Base-by-base conservation (phyloP, 208 protist genomes). In the Crithidia brevicula region DNA sequence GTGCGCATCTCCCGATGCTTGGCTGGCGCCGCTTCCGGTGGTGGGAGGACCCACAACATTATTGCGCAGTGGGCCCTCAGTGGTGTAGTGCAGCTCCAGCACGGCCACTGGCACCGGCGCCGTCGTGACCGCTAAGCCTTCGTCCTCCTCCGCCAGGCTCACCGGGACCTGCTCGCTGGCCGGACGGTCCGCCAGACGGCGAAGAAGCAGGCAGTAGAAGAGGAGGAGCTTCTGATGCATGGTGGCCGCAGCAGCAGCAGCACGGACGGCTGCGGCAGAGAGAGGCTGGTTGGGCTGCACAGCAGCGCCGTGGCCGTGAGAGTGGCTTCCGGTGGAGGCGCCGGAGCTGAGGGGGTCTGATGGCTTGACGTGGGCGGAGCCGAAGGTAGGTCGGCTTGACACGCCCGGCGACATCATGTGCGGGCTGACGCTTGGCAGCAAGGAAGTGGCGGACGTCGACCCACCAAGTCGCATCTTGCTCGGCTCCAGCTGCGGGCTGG, bases 131-230 rank as follows among this genome's bases (percentile, higher is more conserved):
- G 23, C 57, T 18, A 42, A 2, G 34, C 46, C 52, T 22, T 45
- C 62, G 33, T 67, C 23, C 27, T 42, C 40, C 18, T 67, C 71
- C 30, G 22, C n/a, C 3, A 45, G 1, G 34, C 38, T 42, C 36
- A 20, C 8, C 57, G 42, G 47, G n/a, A 20, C 43, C 51, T 71
- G 56, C 43, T 57, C 59, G 9, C 45, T 8, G 0, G 33, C 45
- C n/a, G 45, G 65, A 10, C 64, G 60, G 36, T 47, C 30, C 16
- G 43, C 40, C 23, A 86, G 68, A 4, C 71, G 68, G 34, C 77
- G 64, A 22, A 86, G 64, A 6, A 86, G 77, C 7, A 83, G 70
- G 33, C 73, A 79, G 67, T 86, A 86, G 49, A 83, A 86, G 47
- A 74, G 50, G 3, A 86, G 74, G 25, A 86, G 70, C 50, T 66